Conservation (phyloP, 1,284 basidiomycete genomes). For the Vanrija pseudolonga region DNA sequence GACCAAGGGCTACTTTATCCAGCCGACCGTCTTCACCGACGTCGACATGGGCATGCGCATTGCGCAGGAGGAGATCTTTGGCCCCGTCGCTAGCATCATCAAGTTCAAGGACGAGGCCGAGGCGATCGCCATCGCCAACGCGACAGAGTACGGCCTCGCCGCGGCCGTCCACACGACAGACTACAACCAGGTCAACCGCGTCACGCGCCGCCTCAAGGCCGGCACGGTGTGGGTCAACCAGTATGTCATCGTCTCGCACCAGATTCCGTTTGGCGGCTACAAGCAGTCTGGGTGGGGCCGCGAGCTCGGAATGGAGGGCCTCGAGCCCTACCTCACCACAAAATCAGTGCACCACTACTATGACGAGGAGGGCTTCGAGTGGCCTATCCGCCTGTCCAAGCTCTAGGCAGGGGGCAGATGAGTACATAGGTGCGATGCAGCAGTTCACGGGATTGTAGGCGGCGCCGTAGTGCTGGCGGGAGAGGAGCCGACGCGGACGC, state of each 20-base stretch:
- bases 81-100: constrained; percentile 64
- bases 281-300: constrained; percentile 59
- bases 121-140: constrained; percentile 66
- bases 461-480: too few species aligned
- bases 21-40: constrained; percentile 41
- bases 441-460: too few species aligned
- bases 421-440: too few species aligned
- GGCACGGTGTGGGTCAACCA: constrained; percentile 49
- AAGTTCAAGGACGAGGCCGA: constrained; percentile 65
- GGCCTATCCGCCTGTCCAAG: constrained; percentile 3
- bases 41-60: constrained; percentile 19
- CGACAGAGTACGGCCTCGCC: constrained; percentile 73
- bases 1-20: constrained; percentile 42
- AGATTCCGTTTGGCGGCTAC: constrained; percentile 78
- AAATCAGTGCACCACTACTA: constrained; percentile 13
- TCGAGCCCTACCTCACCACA: constrained; percentile 6
- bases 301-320: constrained; percentile 1
- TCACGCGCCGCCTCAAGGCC: constrained; percentile 69
- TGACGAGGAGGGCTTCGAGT: constrained; percentile 10
- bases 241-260: constrained; percentile 51
- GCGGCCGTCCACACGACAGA: constrained; percentile 79
- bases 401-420: too few species aligned
- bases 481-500: too few species aligned
- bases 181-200: constrained; percentile 76
- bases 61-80: constrained; percentile 36